phyloP scores from a whole-genome alignment of 2,329 filamentous ascomycete species.

The Fusarium robinianum region DNA sequence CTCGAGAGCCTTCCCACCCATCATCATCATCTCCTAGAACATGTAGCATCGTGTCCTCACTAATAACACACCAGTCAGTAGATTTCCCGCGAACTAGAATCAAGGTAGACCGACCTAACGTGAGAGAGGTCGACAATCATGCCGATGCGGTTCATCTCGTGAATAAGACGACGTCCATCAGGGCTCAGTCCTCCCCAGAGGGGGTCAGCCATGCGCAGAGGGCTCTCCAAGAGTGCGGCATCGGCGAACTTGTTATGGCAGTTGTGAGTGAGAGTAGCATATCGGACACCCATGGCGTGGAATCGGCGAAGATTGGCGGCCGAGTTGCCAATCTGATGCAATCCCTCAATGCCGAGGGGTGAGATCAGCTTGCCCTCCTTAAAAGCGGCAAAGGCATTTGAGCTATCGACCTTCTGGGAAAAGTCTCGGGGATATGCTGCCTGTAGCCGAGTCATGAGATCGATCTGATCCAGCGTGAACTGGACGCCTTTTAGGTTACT shows the following conservation, averaged over 20 bases:
- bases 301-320: conserved; percentile 75
- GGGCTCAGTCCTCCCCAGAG: conserved; percentile 74
- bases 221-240: conserved; percentile 68
- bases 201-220: conserved; percentile 56
- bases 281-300: conserved; percentile 79
- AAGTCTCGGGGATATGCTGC: conserved; percentile 69
- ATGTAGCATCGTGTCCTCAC: conserved; percentile 82
- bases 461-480: conserved; percentile 74
- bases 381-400: conserved; percentile 65
- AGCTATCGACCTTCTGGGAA: conserved; percentile 64
- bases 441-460: conserved; percentile 69
- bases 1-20: conserved; percentile 71
- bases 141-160: conserved; percentile 92
- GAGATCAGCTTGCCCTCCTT: conserved; percentile 69
- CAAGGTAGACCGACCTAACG: conserved; percentile 45
- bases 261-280: conserved; percentile 89
- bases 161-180: conserved; percentile 69
- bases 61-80: conserved; percentile 36
- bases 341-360: conserved; percentile 79
- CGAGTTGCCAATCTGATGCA: conserved; percentile 92
- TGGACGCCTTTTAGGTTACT: conserved; percentile 55
- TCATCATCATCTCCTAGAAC: conserved; percentile 67
- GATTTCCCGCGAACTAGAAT: neutral
- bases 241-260: conserved; percentile 92
- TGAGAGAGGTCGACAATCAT: conserved; percentile 94